These are phyloP conservation scores for Apiotrichum gamsii DNA, from an alignment of 1,284 basidiomycete genomes.

Conservation along the genomic window DNA sequence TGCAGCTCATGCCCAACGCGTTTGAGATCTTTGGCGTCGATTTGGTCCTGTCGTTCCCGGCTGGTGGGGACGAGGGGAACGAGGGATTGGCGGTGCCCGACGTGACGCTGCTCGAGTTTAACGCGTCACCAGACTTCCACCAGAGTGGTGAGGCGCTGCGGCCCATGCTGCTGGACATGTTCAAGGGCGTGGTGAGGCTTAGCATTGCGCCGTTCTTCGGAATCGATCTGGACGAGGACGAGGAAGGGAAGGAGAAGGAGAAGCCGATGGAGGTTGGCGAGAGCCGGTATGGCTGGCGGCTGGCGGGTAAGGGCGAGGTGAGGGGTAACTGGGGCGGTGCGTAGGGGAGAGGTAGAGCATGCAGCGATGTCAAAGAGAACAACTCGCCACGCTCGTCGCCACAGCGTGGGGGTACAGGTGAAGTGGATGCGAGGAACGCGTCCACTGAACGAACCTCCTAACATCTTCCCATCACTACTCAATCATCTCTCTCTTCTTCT, in stretches of 20 bases:
- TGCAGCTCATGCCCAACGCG: slow-evolving; percentile 76
- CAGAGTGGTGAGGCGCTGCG: slow-evolving; percentile 75
- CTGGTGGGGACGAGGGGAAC: not conserved
- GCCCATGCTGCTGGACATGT: slow-evolving; percentile 72
- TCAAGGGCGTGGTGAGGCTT: slow-evolving; percentile 62
- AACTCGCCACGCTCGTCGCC: too few relatives aligned
- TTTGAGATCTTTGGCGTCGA: slow-evolving; percentile 94
- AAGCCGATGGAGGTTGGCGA: slow-evolving; percentile 29
- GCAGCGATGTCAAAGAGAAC: too few relatives aligned
- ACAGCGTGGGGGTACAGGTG: too few relatives aligned
- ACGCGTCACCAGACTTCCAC: slow-evolving; percentile 93
- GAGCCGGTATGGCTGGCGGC: slow-evolving; percentile 38
- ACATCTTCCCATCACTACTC: too few relatives aligned
- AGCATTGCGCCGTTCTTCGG: slow-evolving; percentile 60
- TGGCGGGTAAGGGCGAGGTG: slow-evolving; percentile 42
- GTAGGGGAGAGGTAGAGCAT: too few relatives aligned
- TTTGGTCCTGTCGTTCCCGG: slow-evolving; percentile 65
- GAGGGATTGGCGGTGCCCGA: slow-evolving; percentile 49
- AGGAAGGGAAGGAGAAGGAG: slow-evolving; percentile 8
- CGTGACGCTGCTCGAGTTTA: slow-evolving; percentile 81
- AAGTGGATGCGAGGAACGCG: too few relatives aligned
- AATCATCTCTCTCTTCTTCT: too few relatives aligned
- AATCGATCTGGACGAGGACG: slow-evolving; percentile 9
- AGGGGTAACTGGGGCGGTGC: slow-evolving; percentile 22
- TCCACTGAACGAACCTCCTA: too few relatives aligned